Percentiles rank a stretch among this genome's conserved stretches.
Conservation (phyloP, 2,329 filamentous ascomycete genomes). For the Bipolaris zeicola region DNA sequence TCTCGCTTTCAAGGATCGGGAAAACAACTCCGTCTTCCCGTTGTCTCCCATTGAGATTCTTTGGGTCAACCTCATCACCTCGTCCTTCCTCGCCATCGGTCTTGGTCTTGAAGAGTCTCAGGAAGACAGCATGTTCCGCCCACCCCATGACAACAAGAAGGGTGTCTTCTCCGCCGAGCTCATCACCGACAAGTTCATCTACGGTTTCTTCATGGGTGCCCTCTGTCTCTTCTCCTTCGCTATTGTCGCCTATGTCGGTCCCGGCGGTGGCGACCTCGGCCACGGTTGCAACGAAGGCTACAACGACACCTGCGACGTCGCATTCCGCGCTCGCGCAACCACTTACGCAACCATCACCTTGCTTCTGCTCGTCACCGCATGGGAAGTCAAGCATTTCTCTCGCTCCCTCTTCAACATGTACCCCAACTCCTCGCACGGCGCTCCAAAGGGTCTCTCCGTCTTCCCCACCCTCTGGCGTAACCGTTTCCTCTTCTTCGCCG, state of each 20-base stretch:
- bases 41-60: conserved; percentile 56
- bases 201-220: conserved; percentile 53
- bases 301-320: conserved; percentile 50
- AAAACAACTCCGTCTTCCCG: conserved; percentile 53
- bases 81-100: conserved; percentile 55
- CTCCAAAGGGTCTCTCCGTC: conserved; percentile 39
- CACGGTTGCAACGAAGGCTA: conserved; percentile 53
- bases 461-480: conserved; percentile 51
- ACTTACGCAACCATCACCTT: conserved; percentile 54
- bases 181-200: conserved; percentile 56
- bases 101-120: conserved; percentile 55
- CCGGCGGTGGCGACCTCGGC: conserved; percentile 51
- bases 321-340: conserved; percentile 54
- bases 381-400: conserved; percentile 55
- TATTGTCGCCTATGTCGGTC: conserved; percentile 52
- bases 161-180: conserved; percentile 55
- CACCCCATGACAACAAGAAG: conserved; percentile 51
- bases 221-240: conserved; percentile 54
- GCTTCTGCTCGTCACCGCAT: conserved; percentile 54
- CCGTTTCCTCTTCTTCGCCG: conserved; percentile 54
- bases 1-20: conserved; percentile 53
- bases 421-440: conserved; percentile 32
- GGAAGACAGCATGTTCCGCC: conserved; percentile 54
- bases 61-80: conserved; percentile 56
- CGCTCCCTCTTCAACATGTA: conserved; percentile 55